Percentiles rank a stretch among this genome's conserved stretches.
These are phyloP conservation scores for Zygoascus flipseniorum DNA, from an alignment of 805 yeast species.

Conservation along the genomic window DNA sequence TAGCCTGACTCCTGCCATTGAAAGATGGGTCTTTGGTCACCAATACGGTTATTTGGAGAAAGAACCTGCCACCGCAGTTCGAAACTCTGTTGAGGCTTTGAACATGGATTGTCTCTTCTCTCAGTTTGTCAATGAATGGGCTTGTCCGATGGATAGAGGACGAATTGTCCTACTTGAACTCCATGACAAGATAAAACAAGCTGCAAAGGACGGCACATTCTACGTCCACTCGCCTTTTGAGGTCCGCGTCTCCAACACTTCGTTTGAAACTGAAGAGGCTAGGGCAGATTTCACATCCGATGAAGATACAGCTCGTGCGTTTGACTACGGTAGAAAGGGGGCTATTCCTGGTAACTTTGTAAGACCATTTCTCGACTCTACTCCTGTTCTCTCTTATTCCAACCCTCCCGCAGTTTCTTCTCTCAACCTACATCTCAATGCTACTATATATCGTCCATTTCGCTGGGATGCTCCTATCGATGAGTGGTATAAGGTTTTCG, in stretches of 20 bases:
- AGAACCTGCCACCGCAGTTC: conserved; percentile 62
- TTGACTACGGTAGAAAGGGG: conserved; percentile 35
- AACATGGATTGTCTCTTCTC: conserved; percentile 93
- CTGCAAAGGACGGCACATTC: conserved; percentile 54
- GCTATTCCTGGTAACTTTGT: conserved; percentile 77
- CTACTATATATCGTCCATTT: conserved; percentile 96
- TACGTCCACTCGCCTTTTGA: conserved; percentile 95
- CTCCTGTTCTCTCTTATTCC: conserved; percentile 54
- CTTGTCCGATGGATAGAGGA: conserved; percentile 78
- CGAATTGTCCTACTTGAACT: conserved; percentile 49
- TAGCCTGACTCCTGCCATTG: conserved; percentile 73
- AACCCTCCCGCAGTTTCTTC: conserved; percentile 57
- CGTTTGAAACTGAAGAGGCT: conserved; percentile 19
- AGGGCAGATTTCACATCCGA: conserved; percentile 6
- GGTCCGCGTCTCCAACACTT: conserved; percentile 82
- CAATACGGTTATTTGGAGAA: conserved; percentile 66
- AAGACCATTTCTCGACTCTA: conserved; percentile 73
- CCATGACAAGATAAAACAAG: conserved; percentile 44
- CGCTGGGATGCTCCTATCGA: conserved; percentile 56
- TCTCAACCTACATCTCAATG: conserved; percentile 79
- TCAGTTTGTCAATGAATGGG: conserved; percentile 96
- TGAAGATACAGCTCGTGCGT: conserved; percentile 5
- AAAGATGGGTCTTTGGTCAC: conserved; percentile 72
- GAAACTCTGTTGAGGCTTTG: conserved; percentile 74
- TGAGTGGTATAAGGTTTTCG: conserved; percentile 80